Percentiles rank a stretch among this genome's conserved stretches.
Conservation (phyloP, 306 rosid species). For the Amphicarpaea edgeworthii region DNA sequence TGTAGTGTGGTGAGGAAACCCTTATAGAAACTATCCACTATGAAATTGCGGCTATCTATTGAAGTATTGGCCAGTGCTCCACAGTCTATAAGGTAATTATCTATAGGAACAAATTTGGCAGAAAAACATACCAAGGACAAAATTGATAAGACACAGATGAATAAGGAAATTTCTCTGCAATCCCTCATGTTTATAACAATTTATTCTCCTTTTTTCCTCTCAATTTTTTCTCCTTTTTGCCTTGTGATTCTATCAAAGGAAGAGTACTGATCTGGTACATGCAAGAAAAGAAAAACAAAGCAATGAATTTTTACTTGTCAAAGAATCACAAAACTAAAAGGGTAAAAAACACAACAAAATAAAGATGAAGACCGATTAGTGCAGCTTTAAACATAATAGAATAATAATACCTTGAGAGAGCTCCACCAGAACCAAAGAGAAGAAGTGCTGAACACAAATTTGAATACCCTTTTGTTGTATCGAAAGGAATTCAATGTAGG, state of each 20-base stretch:
- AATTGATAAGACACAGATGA: slow-evolving; percentile 55
- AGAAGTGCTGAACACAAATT: slow-evolving; percentile 24
- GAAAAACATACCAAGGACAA: slow-evolving; percentile 59
- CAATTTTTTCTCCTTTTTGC: slow-evolving; percentile 17
- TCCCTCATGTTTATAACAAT: slow-evolving; percentile 49
- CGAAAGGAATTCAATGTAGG: slow-evolving; percentile 28
- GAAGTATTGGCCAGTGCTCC: slow-evolving; percentile 69
- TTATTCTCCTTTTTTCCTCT: background rate
- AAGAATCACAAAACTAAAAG: slow-evolving; percentile 33
- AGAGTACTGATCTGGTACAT: slow-evolving; percentile 23
- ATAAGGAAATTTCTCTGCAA: slow-evolving; percentile 45
- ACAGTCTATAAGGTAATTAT: slow-evolving; percentile 88
- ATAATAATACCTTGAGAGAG: slow-evolving; percentile 30
- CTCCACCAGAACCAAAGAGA: slow-evolving; percentile 25
- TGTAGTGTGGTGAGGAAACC: slow-evolving; percentile 67
- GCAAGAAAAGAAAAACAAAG: slow-evolving; percentile 26
- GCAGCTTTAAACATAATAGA: slow-evolving; percentile 37
- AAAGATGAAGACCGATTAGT: slow-evolving; percentile 17
- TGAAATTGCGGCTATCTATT: slow-evolving; percentile 64
- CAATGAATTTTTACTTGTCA: slow-evolving; percentile 27
- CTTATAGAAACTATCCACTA: slow-evolving; percentile 67
- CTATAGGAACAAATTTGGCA: slow-evolving; percentile 62
- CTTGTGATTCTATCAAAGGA: slow-evolving; percentile 10
- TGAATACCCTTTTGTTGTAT: slow-evolving; percentile 17
- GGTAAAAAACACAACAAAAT: background rate